A percentile compares a stretch with the other conserved stretches of the same genome.
These are phyloP conservation scores for Podosphaera fusca DNA, from an alignment of 2,329 filamentous ascomycete species.

Conservation along the genomic window DNA sequence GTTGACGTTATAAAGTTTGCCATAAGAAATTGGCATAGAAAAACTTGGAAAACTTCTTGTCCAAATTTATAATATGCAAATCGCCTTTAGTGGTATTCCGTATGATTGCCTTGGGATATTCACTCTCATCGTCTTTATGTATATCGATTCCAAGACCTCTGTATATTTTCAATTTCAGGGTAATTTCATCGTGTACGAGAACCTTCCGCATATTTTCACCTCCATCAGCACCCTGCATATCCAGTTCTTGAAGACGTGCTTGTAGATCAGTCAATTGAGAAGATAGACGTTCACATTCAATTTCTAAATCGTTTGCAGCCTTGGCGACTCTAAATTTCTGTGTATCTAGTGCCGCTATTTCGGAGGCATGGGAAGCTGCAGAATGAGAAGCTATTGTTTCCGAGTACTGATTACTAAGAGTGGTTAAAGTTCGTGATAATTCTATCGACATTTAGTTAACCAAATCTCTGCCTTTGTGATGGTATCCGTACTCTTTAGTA, in stretches of 20 bases:
- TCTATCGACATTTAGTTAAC: constrained; percentile 17
- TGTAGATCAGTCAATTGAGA: constrained; percentile 54
- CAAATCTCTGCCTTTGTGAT: not conserved
- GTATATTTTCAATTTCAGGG: constrained; percentile 72
- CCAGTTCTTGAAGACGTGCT: constrained; percentile 56
- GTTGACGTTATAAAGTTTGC: constrained; percentile 43
- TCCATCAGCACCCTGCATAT: constrained; percentile 70
- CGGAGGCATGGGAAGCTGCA: constrained; percentile 53
- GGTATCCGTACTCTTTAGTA: constrained; percentile 32
- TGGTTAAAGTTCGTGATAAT: constrained; percentile 53
- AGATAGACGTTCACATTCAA: constrained; percentile 80
- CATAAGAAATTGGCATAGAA: constrained; percentile 96
- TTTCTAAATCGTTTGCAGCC: constrained; percentile 66
- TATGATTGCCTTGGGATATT: constrained; percentile 69
- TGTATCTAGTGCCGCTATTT: constrained; percentile 72
- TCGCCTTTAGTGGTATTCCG: constrained; percentile 71
- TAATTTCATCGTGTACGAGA: constrained; percentile 36
- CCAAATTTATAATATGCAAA: constrained; percentile 84
- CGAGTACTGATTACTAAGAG: constrained; percentile 50
- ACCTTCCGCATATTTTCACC: constrained; percentile 20
- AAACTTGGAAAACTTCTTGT: constrained; percentile 72
- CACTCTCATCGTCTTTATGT: constrained; percentile 50
- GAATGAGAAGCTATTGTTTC: constrained; percentile 58
- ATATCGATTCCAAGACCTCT: constrained; percentile 77
- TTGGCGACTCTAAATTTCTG: constrained; percentile 93